phyloP scores from a whole-genome alignment of 2,329 filamentous ascomycete genomes.

The Mollisia scopiformis region DNA sequence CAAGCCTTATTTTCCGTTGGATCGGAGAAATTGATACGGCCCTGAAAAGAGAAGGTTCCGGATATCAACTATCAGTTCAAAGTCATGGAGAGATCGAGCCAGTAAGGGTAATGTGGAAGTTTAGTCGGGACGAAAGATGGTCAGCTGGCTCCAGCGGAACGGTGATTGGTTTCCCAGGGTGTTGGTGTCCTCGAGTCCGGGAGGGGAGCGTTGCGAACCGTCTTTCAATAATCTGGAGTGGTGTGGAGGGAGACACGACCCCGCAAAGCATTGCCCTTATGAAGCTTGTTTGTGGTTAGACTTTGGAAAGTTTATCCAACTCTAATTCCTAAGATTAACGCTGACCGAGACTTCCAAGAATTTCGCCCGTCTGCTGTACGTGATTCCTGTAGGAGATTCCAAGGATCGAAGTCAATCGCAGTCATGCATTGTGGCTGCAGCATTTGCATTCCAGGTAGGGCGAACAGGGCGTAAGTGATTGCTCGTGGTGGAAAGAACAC shows the following conservation, averaged over 20 bases:
- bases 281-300: not conserved
- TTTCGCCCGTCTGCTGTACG: not conserved
- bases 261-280: not conserved
- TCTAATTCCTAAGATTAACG: not conserved
- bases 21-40: not conserved
- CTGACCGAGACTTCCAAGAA: not conserved
- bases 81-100: not conserved
- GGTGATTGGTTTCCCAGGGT: not conserved
- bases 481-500: not conserved
- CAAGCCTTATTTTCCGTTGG: slow-evolving; percentile 3
- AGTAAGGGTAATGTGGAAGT: not conserved
- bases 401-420: not conserved
- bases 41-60: not conserved
- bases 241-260: not conserved
- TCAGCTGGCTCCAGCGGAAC: not conserved
- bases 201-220: not conserved
- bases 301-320: not conserved
- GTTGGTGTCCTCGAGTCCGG: not conserved
- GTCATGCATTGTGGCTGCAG: not conserved
- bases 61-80: not conserved
- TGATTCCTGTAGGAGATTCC: not conserved
- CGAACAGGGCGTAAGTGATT: not conserved
- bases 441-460: not conserved
- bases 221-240: not conserved
- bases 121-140: not conserved